Base-by-base conservation (phyloP, 768 basidiomycete species). In the Hortiboletus campestris region DNA sequence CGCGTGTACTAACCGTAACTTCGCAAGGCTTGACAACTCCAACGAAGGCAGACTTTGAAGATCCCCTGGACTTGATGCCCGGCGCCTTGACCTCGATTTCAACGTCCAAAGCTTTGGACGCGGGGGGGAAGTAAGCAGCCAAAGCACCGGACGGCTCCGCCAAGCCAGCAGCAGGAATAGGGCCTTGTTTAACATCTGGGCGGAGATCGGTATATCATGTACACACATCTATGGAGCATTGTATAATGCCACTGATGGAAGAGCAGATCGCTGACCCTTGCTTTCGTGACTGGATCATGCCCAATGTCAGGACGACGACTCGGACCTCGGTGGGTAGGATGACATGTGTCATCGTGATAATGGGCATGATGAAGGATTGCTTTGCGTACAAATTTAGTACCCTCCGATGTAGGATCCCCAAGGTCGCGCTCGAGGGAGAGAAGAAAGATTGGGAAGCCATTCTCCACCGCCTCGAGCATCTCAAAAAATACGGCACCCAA, bases 301-400 rank as follows among this genome's bases (percentile, higher is more conserved):
- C 78, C 6, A 48, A 67, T 31, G 80, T 81, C 60, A 70, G 74
- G 9, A 81, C 80, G 2, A 80, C 80, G 7, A 78, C n/a, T n/a
- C n/a, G n/a, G n/a, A n/a, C 76, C 1, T 17, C 32, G 4, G 68
- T 67, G 35, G 79, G 80, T 47, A 70, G 60, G 2, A 70, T 69
- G n/a, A 64, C 73, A 1, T 74, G 67, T 35, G 71, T 76, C 7
- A 71, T 77, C 34, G 64, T 73, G 44, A 71, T 77, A 67, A 78
- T 81, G 76, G 69, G 74, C 7, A 74, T 71, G 20, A 58, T 78
- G 63, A 74, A 78, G 54, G 49, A 68, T n/a, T 78, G 74, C 53
- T 78, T 80, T 63, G 29, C 62, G 7, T 76, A 74, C 57, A 65
- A 59, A 32, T 63, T 74, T 34, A n/a, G n/a, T n/a, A 39, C 41